Percentiles rank a stretch among this genome's conserved stretches.
phyloP scores from a whole-genome alignment of 495 filamentous ascomycete species.

The Penicillium soppii region DNA sequence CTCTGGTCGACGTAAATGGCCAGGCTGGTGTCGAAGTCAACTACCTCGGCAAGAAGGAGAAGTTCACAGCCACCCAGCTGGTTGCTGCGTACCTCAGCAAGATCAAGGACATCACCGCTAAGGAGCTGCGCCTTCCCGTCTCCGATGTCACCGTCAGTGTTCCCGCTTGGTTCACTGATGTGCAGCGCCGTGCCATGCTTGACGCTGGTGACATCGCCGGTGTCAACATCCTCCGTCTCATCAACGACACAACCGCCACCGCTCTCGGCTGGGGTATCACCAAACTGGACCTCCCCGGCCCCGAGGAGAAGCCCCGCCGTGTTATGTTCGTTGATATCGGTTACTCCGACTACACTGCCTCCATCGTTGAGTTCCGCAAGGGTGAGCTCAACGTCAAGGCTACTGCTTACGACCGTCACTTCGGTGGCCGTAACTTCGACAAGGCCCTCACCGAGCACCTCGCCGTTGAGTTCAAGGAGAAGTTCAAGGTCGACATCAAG shows the following conservation, averaged over 20 bases:
- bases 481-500: constrained; percentile 87
- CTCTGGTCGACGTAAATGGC: constrained; percentile 85
- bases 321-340: constrained; percentile 96
- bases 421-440: constrained; percentile 97
- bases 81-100: constrained; percentile 94
- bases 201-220: constrained; percentile 95
- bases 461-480: constrained; percentile 89
- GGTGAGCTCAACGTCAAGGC: constrained; percentile 92
- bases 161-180: constrained; percentile 95
- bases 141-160: constrained; percentile 92
- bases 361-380: constrained; percentile 95
- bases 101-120: constrained; percentile 81
- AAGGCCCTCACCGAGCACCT: constrained; percentile 92
- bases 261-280: constrained; percentile 98
- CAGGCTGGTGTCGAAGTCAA: constrained; percentile 92
- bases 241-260: constrained; percentile 97
- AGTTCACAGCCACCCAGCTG: constrained; percentile 87
- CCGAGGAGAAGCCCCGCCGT: constrained; percentile 89
- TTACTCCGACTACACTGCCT: constrained; percentile 91
- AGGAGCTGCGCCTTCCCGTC: constrained; percentile 90
- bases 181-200: constrained; percentile 82
- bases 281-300: constrained; percentile 83
- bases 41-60: constrained; percentile 93
- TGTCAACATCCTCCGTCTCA: constrained; percentile 85
- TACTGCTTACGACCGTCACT: constrained; percentile 92